Evolutionary conservation across 768 basidiomycete species (phyloP).

Genomic region (Coprinellus micaceus): DNA sequence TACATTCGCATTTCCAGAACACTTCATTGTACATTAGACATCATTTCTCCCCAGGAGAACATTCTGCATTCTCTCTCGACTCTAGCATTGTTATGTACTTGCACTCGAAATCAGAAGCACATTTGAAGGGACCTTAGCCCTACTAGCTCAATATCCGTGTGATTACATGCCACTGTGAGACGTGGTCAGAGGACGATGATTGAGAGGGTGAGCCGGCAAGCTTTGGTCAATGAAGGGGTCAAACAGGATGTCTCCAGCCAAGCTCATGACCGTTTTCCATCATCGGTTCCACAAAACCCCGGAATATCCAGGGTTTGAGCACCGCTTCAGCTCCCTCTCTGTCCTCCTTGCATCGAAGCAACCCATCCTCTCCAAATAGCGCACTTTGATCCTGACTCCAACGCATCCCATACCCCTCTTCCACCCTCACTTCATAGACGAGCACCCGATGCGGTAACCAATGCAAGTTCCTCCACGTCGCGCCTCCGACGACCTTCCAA

Average conservation of each 20-base stretch:
- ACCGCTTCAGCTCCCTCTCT: conserved; percentile 10
- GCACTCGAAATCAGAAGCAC: no score
- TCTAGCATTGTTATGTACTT: no score
- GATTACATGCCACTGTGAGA: no score
- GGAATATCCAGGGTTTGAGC: conserved; percentile 45
- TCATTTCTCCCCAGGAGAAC: no score
- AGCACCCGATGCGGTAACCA: conserved; percentile 61
- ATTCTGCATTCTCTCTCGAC: no score
- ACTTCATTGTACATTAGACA: neutral
- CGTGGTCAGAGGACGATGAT: no score
- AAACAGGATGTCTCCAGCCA: conserved; percentile 49
- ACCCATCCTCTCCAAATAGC: conserved; percentile 3
- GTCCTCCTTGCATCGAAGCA: neutral
- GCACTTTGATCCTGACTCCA: conserved; percentile 50
- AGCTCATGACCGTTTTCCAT: conserved; percentile 64
- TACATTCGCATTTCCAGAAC: neutral
- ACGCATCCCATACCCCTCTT: conserved; percentile 64
- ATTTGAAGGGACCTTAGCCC: no score
- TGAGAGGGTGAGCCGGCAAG: no score
- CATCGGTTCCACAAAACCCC: conserved; percentile 66
- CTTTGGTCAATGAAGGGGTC: no score
- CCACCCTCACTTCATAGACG: conserved; percentile 58
- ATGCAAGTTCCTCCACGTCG: conserved; percentile 63
- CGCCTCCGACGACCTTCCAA: conserved; percentile 46
- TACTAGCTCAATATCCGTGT: no score